Percentiles rank a stretch among this genome's conserved stretches.
These are phyloP conservation scores for Ajuga chamaepitys DNA, from an alignment of 257 asterid genomes.

Conservation along the genomic window DNA sequence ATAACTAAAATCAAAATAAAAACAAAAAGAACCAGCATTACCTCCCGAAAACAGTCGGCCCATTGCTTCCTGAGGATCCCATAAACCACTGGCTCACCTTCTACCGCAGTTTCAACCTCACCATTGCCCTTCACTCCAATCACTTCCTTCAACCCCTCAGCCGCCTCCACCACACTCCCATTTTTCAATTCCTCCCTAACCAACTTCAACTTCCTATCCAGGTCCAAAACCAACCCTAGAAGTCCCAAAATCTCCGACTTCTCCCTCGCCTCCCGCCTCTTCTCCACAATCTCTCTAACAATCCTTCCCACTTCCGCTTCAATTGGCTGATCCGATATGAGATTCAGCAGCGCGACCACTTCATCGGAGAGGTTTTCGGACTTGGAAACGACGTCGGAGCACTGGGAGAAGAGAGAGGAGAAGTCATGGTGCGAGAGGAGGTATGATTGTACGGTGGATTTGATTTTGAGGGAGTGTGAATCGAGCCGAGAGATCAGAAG, in stretches of 20 bases:
- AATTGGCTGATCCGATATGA: constrained; percentile 56
- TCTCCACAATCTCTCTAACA: constrained; percentile 48
- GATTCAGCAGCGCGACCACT: constrained; percentile 33
- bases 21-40: constrained; percentile 6
- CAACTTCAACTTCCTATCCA: constrained; percentile 35
- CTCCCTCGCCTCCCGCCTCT: constrained; percentile 60
- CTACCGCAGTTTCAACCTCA: constrained; percentile 23
- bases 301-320: constrained; percentile 46
- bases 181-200: constrained; percentile 39
- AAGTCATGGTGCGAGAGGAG: constrained; percentile 71
- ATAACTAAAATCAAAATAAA: too few relatives aligned
- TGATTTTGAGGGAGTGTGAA: constrained; percentile 61
- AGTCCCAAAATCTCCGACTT: constrained; percentile 56
- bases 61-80: constrained; percentile 60
- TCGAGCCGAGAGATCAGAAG: constrained; percentile 82
- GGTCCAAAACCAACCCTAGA: constrained; percentile 52
- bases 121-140: constrained; percentile 44
- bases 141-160: constrained; percentile 48
- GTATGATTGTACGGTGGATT: constrained; percentile 79
- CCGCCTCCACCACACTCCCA: constrained; percentile 69
- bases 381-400: too few relatives aligned
- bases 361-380: too few relatives aligned
- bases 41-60: constrained; percentile 79
- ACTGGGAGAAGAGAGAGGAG: constrained; percentile 65
- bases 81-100: constrained; percentile 51